These are phyloP conservation scores for Eucalyptus curtisii DNA, from an alignment of 345 rosid genomes.

Conservation along the genomic window DNA sequence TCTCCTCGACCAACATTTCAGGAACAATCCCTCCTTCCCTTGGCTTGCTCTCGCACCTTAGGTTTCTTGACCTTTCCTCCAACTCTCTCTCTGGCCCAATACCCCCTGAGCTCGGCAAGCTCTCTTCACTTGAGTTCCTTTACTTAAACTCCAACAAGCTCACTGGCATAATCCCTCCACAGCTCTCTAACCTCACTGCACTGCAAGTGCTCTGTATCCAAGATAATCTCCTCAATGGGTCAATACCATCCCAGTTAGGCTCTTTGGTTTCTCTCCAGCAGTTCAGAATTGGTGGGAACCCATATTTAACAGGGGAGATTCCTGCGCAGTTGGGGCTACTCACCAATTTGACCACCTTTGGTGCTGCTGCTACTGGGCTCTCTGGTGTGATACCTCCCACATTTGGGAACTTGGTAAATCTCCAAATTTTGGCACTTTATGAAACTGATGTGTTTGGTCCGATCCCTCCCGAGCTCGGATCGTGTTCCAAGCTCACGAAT, in stretches of 20 bases:
- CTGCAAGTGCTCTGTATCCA: constrained; percentile 78
- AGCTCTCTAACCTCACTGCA: constrained; percentile 49
- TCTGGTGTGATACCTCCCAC: constrained; percentile 76
- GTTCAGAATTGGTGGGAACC: constrained; percentile 82
- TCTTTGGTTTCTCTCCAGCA: constrained; percentile 68
- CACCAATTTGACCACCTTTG: constrained; percentile 76
- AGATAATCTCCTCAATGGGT: constrained; percentile 76
- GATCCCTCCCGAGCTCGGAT: constrained; percentile 73
- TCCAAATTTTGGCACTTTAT: constrained; percentile 81
- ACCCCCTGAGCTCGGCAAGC: constrained; percentile 63
- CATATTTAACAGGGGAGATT: constrained; percentile 63
- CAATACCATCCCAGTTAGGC: constrained; percentile 77
- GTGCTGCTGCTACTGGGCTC: constrained; percentile 83
- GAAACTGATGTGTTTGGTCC: constrained; percentile 75
- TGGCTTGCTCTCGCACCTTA: constrained; percentile 53
- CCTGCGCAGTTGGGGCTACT: constrained; percentile 68
- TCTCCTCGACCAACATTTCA: constrained; percentile 80
- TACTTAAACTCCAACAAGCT: constrained; percentile 71
- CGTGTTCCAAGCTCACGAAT: constrained; percentile 68
- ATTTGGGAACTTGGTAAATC: constrained; percentile 73
- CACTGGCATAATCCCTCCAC: constrained; percentile 55
- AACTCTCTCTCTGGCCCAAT: constrained; percentile 75
- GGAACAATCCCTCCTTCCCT: constrained; percentile 77
- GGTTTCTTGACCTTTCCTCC: constrained; percentile 85
- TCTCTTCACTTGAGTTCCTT: constrained; percentile 74